These are phyloP conservation scores for Elsinoe fawcettii DNA, from an alignment of 2,329 filamentous ascomycete species.

Conservation along the genomic window DNA sequence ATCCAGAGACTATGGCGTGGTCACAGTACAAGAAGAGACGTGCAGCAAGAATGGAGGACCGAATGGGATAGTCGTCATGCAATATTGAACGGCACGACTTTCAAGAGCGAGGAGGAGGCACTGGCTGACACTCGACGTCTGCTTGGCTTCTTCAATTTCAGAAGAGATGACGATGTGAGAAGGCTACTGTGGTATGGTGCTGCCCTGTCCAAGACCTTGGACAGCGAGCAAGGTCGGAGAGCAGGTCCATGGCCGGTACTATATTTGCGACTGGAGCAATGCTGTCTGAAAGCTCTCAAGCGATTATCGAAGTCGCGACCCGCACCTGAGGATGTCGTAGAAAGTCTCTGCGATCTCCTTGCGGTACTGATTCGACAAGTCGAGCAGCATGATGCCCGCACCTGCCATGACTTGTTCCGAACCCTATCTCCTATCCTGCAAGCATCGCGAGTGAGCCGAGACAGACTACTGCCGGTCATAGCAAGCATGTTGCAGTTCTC, in stretches of 20 bases:
- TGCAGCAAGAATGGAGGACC: slow-evolving; percentile 51
- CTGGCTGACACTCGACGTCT: slow-evolving; percentile 36
- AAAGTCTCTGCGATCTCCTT: not conserved
- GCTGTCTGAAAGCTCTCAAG: slow-evolving; percentile 30
- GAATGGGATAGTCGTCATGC: slow-evolving; percentile 51
- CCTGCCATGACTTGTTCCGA: not conserved
- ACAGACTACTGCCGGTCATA: not conserved
- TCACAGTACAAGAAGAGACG: slow-evolving; percentile 52
- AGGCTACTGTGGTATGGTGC: slow-evolving; percentile 35
- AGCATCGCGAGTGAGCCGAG: not conserved
- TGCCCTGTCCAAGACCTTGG: slow-evolving; percentile 30
- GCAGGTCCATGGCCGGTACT: slow-evolving; percentile 34
- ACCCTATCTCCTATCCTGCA: not conserved
- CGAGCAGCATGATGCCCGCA: not conserved
- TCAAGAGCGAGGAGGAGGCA: slow-evolving; percentile 33
- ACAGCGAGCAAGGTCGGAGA: slow-evolving; percentile 20
- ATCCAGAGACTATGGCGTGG: slow-evolving; percentile 83
- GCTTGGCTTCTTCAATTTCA: slow-evolving; percentile 36
- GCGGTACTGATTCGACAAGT: not conserved
- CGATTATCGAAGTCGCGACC: not conserved
- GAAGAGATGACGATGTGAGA: slow-evolving; percentile 32
- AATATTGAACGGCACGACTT: slow-evolving; percentile 29
- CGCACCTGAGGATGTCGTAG: not conserved
- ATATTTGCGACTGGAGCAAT: slow-evolving; percentile 35
- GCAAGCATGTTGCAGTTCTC: slow-evolving; percentile 23